These are phyloP conservation scores for Coprinopsis cinerea DNA, from an alignment of 768 basidiomycete species.

Conservation along the genomic window DNA sequence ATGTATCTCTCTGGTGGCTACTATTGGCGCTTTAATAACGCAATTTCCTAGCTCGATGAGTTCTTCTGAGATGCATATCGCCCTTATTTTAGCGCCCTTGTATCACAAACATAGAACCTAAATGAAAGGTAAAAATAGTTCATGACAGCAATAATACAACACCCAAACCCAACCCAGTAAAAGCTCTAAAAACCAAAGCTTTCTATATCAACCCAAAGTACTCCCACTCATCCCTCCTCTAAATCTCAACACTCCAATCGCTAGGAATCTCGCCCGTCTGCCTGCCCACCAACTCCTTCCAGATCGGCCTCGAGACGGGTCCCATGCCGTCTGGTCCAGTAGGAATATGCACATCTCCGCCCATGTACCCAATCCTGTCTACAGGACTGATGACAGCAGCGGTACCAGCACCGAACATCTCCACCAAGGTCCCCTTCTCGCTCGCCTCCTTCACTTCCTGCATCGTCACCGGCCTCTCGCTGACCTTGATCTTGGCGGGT, in stretches of 20 bases:
- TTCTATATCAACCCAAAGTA: too few species aligned
- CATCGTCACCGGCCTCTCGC: slow-evolving; percentile 74
- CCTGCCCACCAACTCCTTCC: slow-evolving; percentile 58
- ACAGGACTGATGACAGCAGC: slow-evolving; percentile 74
- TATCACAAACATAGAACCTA: too few species aligned
- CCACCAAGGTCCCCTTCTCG: slow-evolving; percentile 60
- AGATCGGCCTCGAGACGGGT: slow-evolving; percentile 58
- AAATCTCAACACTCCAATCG: slow-evolving; percentile 11
- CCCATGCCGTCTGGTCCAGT: slow-evolving; percentile 33
- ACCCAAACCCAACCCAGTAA: too few species aligned
- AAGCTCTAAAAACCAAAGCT: too few species aligned
- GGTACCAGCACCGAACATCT: slow-evolving; percentile 83
- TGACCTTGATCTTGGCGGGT: slow-evolving; percentile 49
- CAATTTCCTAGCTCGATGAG: too few species aligned
- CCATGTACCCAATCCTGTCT: slow-evolving; percentile 68
- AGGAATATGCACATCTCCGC: slow-evolving; percentile 52
- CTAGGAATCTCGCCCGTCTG: slow-evolving; percentile 48
- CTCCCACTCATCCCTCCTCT: too few species aligned
- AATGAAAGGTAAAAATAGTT: too few species aligned
- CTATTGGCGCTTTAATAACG: too few species aligned
- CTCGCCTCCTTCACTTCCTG: slow-evolving; percentile 58
- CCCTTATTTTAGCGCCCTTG: too few species aligned
- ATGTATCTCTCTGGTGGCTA: too few species aligned
- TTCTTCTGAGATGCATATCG: too few species aligned
- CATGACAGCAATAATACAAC: too few species aligned